Percentiles rank a stretch among this genome's conserved stretches.
Conservation (phyloP, 2,329 filamentous ascomycete genomes). For the Alternaria hordeiaustralica region DNA sequence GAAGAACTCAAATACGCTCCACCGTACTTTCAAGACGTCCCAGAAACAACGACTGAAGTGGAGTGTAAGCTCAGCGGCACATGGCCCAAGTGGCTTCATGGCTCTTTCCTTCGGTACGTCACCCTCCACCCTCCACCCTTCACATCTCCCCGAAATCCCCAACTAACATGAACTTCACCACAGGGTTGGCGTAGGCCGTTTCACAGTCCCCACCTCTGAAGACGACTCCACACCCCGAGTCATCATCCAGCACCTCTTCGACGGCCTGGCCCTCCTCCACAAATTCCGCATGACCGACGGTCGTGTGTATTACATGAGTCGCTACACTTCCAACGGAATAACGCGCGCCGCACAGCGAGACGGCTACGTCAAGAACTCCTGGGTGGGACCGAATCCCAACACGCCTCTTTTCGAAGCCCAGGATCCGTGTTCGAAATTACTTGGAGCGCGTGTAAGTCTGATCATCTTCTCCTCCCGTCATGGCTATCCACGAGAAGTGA, state of each 20-base stretch:
- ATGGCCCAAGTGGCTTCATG: neutral
- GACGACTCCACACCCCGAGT: neutral
- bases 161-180: neutral
- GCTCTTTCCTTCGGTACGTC: neutral
- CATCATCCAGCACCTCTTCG: neutral
- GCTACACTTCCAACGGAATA: neutral
- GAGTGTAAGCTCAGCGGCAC: neutral
- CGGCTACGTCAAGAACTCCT: neutral
- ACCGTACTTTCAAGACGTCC: neutral
- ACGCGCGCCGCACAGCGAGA: neutral
- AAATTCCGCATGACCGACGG: conserved; percentile 1
- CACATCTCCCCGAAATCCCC: neutral
- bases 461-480: neutral
- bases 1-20: conserved; percentile 1
- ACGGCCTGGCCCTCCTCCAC: neutral
- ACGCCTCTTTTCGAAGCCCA: neutral
- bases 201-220: neutral
- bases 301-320: conserved; percentile 1
- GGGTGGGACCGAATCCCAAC: neutral
- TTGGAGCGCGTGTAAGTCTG: neutral
- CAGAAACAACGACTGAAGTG: neutral
- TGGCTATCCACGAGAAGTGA: neutral
- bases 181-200: neutral
- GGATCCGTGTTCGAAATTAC: neutral
- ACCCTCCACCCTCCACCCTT: neutral